Base-by-base conservation (phyloP, 192 early-diverging fungal genomes). In the Coemansia sp. region DNA sequence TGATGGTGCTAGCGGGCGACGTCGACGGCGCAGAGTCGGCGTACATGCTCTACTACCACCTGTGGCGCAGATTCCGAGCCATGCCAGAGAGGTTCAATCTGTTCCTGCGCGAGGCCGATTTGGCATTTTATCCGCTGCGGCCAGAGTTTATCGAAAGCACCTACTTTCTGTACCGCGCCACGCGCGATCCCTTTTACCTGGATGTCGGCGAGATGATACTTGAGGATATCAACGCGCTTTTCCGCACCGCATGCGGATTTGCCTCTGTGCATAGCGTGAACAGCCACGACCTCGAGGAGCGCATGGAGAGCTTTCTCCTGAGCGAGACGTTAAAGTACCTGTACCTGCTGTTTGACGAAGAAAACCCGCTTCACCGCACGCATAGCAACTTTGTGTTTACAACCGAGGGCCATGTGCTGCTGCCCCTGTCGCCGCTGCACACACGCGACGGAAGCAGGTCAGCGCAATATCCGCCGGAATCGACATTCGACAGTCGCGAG, bases 291-390 rank as follows among this genome's bases (percentile, higher is more conserved):
- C 64, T 86, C 1, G 93, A 95, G 29, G 91, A 91, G 36, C 76
- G 95, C 6, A 96, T 98, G 94, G 95, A 98, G 60, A 94, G 91
- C 61, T 98, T 97, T 79, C 85, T 91, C 20, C 71, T 98, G 7
- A 91, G 90, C 51, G 95, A 98, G 74, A 97, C 95, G 1, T 82
- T 98, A 54, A 98, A 98, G 68, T 98, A 98, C 65, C 82, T 98
- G n/a, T 98, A 89, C 68, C 69, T 98, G n/a, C 83, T 98, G 25
- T 98, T 97, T 84, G 94, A 78, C 47, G 64, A 82, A 75, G 89
- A 91, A 13, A 86, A 95, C 50, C 67, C 80, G 16, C 70, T 95
- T 20, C 93, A 95, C 63, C 39, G 39, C 22, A 18, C 85, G 25
- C 88, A 94, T 59, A 83, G 75, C 45, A 93, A 91, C 65, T 88